Conservation (phyloP, 805 yeast species). For the Candida easanensis region DNA sequence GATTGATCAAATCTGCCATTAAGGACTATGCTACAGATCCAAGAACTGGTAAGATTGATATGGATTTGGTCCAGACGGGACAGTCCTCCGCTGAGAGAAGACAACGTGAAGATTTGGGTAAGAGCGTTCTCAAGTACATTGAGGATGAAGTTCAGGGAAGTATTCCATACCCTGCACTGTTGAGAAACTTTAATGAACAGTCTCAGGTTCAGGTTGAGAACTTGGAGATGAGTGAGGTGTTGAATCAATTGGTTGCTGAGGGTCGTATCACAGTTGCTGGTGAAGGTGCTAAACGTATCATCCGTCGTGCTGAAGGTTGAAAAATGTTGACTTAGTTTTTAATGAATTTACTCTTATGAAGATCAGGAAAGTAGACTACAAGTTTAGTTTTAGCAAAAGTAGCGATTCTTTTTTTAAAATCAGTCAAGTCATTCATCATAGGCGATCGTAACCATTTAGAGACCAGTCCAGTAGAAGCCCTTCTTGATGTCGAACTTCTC, state of each 20-base stretch:
- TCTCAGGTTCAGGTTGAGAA: slow-evolving; percentile 65
- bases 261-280: slow-evolving; percentile 68
- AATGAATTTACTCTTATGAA: too few relatives aligned
- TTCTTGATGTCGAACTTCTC: slow-evolving; percentile 23
- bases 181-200: slow-evolving; percentile 63
- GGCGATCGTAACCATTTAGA: slow-evolving; percentile 6
- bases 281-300: slow-evolving; percentile 65
- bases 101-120: slow-evolving; percentile 66
- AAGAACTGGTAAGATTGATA: slow-evolving; percentile 91
- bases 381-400: too few relatives aligned
- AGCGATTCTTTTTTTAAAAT: too few relatives aligned
- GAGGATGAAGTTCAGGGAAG: slow-evolving; percentile 44
- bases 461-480: slow-evolving; percentile 26
- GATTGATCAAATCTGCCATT: slow-evolving; percentile 89
- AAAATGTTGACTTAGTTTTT: too few relatives aligned
- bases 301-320: slow-evolving; percentile 28
- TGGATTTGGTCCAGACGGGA: slow-evolving; percentile 97
- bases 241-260: slow-evolving; percentile 68
- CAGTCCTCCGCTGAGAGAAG: slow-evolving; percentile 84
- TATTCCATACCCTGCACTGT: slow-evolving; percentile 57
- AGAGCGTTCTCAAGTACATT: slow-evolving; percentile 54
- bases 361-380: too few relatives aligned
- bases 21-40: slow-evolving; percentile 99
- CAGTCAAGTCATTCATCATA: background rate
- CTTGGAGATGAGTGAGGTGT: slow-evolving; percentile 62